Base-by-base conservation (phyloP, 2,329 filamentous ascomycete genomes). In the Epichloe bromicola region DNA sequence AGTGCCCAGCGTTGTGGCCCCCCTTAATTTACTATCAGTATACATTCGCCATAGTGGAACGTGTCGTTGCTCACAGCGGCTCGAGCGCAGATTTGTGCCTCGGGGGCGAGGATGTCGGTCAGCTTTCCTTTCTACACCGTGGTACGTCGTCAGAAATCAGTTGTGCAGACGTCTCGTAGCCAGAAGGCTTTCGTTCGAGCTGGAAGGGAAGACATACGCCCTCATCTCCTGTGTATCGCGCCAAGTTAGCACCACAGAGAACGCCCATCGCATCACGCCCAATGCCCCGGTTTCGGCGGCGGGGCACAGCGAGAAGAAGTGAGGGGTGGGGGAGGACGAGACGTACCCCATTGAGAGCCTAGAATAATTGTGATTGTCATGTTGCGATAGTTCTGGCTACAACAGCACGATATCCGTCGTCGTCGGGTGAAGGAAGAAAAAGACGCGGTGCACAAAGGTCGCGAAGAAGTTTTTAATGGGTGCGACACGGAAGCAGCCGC, bases 311-410 rank as follows among this genome's bases (percentile, higher is more conserved):
- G 37, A 44, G 50, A 57, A 38, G 37, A 54, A 56, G 47, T 34
- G 51, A 53, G 52, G 47, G 48, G 54, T 26, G 44, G 20, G 36
- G 42, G 26, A 52, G 48, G 50, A n/a, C 49, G 30, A 56, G 50
- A 63, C 64, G 55, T 60, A 67, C 66, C 66, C 65, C 65, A 69
- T 62, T 69, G 66, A 55, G 65, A 58, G 51, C 66, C 66, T 46
- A 68, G 59, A 60, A 67, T 62, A 42, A 66, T 56, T 14, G 60
- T 62, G 56, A 63, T 63, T 46, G 62, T 57, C 60, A 62, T 62
- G 44, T 34, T 47, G 33, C 23, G 23, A 26, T 26, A 26, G 23
- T 26, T 26, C 6, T 26, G 23, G 23, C 23, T 26, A 7, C 7
- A 23, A 26, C 7, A 7, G 23, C 6, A 26, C 23, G 6, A 26